Evolutionary conservation across 805 yeast genomes (phyloP).

Genomic region (Ogataea pini): DNA sequence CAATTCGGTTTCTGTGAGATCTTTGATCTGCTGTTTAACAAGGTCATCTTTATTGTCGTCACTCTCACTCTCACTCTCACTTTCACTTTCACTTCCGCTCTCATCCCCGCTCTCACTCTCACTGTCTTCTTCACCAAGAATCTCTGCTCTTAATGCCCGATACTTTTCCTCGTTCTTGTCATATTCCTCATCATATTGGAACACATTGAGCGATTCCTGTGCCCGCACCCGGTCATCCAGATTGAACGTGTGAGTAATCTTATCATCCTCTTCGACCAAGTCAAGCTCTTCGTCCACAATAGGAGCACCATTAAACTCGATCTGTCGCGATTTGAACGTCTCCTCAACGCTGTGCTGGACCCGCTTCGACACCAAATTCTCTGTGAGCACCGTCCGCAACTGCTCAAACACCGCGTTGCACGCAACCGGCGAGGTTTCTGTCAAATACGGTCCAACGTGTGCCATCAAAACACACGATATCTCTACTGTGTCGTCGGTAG

Average conservation of each 20-base stretch:
- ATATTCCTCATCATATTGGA: conserved; percentile 51
- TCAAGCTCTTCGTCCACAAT: conserved; percentile 51
- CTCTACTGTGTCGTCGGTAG: conserved; percentile 56
- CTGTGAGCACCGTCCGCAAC: conserved; percentile 60
- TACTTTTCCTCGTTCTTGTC: conserved; percentile 53
- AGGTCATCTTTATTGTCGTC: conserved; percentile 22
- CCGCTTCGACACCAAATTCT: conserved; percentile 44
- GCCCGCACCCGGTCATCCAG: conserved; percentile 53
- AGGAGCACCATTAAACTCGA: conserved; percentile 41
- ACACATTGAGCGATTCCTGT: conserved; percentile 48
- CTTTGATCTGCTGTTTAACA: conserved; percentile 45
- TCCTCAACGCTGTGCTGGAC: conserved; percentile 50
- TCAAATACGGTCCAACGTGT: conserved; percentile 53
- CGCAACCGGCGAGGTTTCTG: conserved; percentile 36
- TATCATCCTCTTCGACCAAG: conserved; percentile 64
- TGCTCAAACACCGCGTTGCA: conserved; percentile 53
- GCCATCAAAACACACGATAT: conserved; percentile 52
- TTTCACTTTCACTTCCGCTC: conserved; percentile 17
- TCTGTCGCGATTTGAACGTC: conserved; percentile 51
- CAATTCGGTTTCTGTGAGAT: conserved; percentile 66
- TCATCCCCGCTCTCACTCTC: conserved; percentile 31
- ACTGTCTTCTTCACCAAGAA: conserved; percentile 42
- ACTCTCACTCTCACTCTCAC: conserved; percentile 29
- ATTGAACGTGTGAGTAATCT: conserved; percentile 53
- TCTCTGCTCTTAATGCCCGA: conserved; percentile 41